A percentile compares a stretch with the other conserved stretches of the same genome.
Conservation (phyloP, 768 basidiomycete species). For the Rhizopogon sp. region DNA sequence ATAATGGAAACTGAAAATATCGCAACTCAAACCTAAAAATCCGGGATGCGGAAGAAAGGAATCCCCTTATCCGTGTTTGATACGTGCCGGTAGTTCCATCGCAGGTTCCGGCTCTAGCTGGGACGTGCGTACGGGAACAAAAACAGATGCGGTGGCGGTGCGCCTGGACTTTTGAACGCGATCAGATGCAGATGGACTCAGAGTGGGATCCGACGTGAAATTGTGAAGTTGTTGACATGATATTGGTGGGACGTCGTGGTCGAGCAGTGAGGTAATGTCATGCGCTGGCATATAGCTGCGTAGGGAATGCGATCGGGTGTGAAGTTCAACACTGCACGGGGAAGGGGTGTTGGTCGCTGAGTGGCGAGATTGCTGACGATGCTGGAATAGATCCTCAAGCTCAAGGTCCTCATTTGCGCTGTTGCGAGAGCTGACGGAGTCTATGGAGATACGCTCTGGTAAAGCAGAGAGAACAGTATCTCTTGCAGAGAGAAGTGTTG, state of each 20-base stretch:
- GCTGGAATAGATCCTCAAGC: conserved; percentile 12
- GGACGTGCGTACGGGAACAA: conserved; percentile 23
- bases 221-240: conserved; percentile 1
- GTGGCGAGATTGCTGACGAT: background rate
- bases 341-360: background rate
- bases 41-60: background rate
- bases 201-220: background rate
- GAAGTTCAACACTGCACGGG: background rate
- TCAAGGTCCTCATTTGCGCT: conserved; percentile 26
- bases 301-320: background rate
- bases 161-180: conserved; percentile 1
- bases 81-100: conserved; percentile 22
- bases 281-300: background rate
- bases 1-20: background rate
- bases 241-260: background rate
- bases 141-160: conserved; percentile 12
- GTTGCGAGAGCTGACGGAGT: conserved; percentile 23
- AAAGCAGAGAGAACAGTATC: conserved; percentile 18
- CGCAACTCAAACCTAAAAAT: background rate
- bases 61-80: background rate
- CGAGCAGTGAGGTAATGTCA: background rate
- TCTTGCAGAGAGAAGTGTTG: conserved; percentile 17
- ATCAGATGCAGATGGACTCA: background rate
- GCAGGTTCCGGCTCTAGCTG: conserved; percentile 28
- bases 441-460: conserved; percentile 24